Evolutionary conservation across 2,329 filamentous ascomycete species (phyloP).

Genomic region (Fusarium austroafricanum): DNA sequence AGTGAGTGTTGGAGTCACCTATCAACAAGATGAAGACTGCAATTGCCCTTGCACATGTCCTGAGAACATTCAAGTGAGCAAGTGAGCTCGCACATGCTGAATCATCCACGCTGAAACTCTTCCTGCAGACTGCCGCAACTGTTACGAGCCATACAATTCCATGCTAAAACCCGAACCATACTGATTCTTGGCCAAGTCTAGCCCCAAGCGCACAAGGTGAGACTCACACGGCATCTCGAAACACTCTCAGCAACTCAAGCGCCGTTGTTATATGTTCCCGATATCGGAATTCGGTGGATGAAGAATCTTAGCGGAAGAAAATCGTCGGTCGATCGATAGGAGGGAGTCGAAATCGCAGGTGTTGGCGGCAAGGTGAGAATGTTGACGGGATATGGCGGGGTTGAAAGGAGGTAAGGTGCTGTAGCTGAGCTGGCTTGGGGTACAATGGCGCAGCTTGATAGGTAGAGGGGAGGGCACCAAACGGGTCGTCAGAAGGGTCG

Average conservation of each 20-base stretch:
- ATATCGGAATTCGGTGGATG: conserved; percentile 33
- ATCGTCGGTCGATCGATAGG: conserved; percentile 38
- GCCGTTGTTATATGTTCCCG: conserved; percentile 36
- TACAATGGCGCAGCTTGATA: conserved; percentile 31
- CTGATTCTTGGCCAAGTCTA: conserved; percentile 12
- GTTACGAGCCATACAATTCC: conserved; percentile 27
- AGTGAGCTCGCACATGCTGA: conserved; percentile 19
- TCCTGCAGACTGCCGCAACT: conserved; percentile 1
- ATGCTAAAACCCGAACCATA: conserved; percentile 1
- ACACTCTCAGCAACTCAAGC: conserved; percentile 42
- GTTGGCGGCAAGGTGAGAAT: conserved; percentile 34
- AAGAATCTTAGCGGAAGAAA: conserved; percentile 14
- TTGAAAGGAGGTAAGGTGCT: conserved; percentile 34
- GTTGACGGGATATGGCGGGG: conserved; percentile 42
- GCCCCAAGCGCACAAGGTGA: conserved; percentile 23
- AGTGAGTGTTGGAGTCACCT: conserved; percentile 15
- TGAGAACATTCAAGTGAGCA: conserved; percentile 8
- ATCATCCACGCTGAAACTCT: conserved; percentile 14
- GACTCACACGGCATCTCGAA: conserved; percentile 56
- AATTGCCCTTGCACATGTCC: conserved; percentile 37
- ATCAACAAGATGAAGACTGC: conserved; percentile 27
- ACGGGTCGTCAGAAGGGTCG: conserved; percentile 21
- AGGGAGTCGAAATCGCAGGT: conserved; percentile 27
- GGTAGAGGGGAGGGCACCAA: conserved; percentile 16
- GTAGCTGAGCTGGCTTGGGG: conserved; percentile 14